These are phyloP conservation scores for Magnusiomyces suaveolens DNA, from an alignment of 1,139 yeast genomes.

Conservation along the genomic window DNA sequence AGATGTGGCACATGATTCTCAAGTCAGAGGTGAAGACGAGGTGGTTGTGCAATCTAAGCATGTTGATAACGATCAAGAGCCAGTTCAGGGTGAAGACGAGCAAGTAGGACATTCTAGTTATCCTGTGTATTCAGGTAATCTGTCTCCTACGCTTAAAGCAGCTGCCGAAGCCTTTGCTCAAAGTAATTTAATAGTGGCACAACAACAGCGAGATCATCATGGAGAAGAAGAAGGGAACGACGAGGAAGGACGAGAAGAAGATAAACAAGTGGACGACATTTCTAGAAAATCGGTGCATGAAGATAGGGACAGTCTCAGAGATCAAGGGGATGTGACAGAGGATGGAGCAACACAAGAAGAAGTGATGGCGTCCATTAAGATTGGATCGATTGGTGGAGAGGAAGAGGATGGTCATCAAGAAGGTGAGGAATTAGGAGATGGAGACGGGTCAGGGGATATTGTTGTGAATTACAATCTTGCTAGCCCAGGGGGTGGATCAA, in stretches of 20 bases:
- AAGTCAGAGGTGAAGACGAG: background rate
- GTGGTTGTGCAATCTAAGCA: background rate
- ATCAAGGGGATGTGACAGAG: conserved; percentile 8
- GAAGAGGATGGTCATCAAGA: background rate
- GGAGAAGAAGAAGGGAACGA: background rate
- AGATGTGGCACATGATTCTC: conserved; percentile 3
- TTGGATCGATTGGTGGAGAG: conserved; percentile 6
- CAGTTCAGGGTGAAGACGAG: background rate
- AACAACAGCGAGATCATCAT: background rate
- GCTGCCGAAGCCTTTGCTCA: conserved; percentile 16
- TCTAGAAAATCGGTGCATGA: background rate
- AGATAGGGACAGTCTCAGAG: background rate
- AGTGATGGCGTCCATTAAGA: conserved; percentile 14
- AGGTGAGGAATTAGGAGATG: background rate
- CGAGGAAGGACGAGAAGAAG: background rate
- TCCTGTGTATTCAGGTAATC: conserved; percentile 1
- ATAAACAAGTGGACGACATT: background rate
- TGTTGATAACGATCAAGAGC: background rate
- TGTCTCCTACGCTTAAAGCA: conserved; percentile 14
- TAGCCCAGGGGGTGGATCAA: no score
- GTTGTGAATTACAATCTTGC: background rate
- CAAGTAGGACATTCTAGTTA: background rate
- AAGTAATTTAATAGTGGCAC: conserved; percentile 8
- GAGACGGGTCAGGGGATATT: background rate
- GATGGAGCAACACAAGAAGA: conserved; percentile 15